Base-by-base conservation (phyloP, 176 grass and related monocot genomes). In the Carex littledalei region DNA sequence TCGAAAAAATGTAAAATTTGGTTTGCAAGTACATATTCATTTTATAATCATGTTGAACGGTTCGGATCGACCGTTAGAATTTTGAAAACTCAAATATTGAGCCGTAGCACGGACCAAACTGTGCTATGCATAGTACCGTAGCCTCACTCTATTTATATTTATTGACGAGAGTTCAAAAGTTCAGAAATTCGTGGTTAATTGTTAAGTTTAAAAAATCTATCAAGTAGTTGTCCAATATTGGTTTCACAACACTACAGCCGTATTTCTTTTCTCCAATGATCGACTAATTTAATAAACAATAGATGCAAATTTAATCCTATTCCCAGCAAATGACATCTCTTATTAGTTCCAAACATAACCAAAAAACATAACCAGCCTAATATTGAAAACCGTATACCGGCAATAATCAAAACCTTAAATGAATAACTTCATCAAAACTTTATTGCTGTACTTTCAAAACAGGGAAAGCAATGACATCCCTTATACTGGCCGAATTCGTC, bases 381-480 rank as follows among this genome's bases (percentile, higher is more conserved):
- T 21, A 10, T 47, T 20, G 9, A 3, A 67, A 53, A 50, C 45
- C 72, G 15, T 53, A 53, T 54, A 53, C 72, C 14, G 20, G 12
- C 9, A 29, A 54, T 31, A 76, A 54, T 31, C 4, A 29, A 54
- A 76, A 29, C 10, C 5, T 76, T 8, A 53, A 53, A 52, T 53
- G 9, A 11, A 62, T 41, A 1, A 22, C 16, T 49, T 47, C 12
- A 79, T 76, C 21, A 76, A 72, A 47, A 10, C 10, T 57, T 86
- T 91, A 94, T 84, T 93, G 93, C 72, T 94, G 93, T 86, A 92
- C 90, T 88, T 95, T 99, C 47, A 95, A 84, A 64, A 95, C 90
- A 66, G 96, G 96, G 71, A 99, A 95, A 35, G 96, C 89, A 84
- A 95, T 95, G 34, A 99, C 96, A 81, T 99, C 96, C 75, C 96